Conservation (phyloP, 306 rosid genomes). For the Hylodesmum podocarpum region DNA sequence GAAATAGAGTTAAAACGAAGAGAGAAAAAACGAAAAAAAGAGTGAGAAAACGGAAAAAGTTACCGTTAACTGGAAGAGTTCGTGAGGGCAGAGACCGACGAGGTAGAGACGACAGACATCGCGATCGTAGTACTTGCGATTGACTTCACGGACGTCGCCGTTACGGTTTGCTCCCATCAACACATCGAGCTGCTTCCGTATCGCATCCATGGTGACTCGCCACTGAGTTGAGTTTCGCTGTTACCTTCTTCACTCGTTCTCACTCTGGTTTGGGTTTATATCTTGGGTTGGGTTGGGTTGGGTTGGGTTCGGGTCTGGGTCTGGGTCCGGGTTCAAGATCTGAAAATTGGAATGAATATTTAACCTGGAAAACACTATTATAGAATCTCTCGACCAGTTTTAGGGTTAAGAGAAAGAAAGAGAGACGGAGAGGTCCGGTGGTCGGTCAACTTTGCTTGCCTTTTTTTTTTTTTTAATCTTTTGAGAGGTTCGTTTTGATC, state of each 20-base stretch:
- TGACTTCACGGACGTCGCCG: conserved; percentile 97
- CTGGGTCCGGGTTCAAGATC: not conserved
- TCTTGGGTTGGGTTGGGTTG: not conserved
- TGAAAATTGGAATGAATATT: not conserved
- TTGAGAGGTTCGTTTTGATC: too few species aligned
- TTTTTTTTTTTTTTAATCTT: not conserved
- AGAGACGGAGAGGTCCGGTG: not conserved
- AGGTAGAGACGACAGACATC: conserved; percentile 94
- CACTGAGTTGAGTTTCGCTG: not conserved
- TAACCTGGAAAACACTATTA: not conserved
- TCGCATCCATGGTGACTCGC: conserved; percentile 62
- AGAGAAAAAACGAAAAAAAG: not conserved
- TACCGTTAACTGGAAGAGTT: conserved; percentile 95
- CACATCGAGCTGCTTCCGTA: conserved; percentile 97
- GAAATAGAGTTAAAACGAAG: not conserved
- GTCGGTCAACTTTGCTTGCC: not conserved
- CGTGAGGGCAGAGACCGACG: conserved; percentile 98
- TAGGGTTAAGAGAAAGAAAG: conserved; percentile 1
- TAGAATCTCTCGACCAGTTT: not conserved
- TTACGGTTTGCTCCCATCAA: conserved; percentile 98
- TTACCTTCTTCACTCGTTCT: not conserved
- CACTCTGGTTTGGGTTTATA: not conserved
- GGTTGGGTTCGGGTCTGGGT: not conserved
- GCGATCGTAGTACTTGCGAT: conserved; percentile 94
- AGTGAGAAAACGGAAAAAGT: not conserved